A percentile compares a stretch with the other conserved stretches of the same genome.
These are phyloP conservation scores for Chrysanthemum makinoi DNA, from an alignment of 129 eudicot species.

Conservation along the genomic window DNA sequence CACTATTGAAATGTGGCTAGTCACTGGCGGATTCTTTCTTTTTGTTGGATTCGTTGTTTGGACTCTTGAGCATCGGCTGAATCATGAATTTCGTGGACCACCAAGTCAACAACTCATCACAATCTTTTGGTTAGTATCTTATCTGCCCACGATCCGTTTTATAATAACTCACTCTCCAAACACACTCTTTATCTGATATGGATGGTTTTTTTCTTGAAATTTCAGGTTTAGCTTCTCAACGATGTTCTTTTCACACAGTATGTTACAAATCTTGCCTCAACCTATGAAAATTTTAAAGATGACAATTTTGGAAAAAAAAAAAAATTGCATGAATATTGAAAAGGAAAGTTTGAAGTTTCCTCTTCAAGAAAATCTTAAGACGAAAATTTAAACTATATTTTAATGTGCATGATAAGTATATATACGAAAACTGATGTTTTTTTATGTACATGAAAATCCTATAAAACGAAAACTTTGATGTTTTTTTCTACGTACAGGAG, in stretches of 20 bases:
- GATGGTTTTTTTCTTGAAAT: constrained; percentile 14
- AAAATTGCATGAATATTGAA: no score
- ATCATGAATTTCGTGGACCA: constrained; percentile 92
- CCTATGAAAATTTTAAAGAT: background rate
- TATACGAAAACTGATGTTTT: no score
- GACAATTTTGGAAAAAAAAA: background rate
- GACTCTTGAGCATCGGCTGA: constrained; percentile 86
- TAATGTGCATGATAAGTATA: no score
- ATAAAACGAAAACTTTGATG: background rate
- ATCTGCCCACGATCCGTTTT: background rate
- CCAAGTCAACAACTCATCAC: constrained; percentile 86
- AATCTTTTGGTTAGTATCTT: constrained; percentile 65
- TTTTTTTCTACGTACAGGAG: constrained; percentile 45
- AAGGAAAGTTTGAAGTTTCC: no score
- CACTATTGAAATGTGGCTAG: constrained; percentile 85
- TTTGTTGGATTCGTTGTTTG: constrained; percentile 89
- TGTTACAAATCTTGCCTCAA: constrained; percentile 34
- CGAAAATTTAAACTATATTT: no score
- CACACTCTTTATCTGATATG: background rate
- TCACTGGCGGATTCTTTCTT: constrained; percentile 75
- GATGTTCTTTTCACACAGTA: constrained; percentile 97
- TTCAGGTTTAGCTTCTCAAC: constrained; percentile 99
- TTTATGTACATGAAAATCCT: background rate
- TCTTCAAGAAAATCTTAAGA: no score
- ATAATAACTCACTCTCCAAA: background rate